A percentile compares a stretch with the other conserved stretches of the same genome.
Conservation (phyloP, 352 stramenopile species). For the Pilasporangium apinafurcum region DNA sequence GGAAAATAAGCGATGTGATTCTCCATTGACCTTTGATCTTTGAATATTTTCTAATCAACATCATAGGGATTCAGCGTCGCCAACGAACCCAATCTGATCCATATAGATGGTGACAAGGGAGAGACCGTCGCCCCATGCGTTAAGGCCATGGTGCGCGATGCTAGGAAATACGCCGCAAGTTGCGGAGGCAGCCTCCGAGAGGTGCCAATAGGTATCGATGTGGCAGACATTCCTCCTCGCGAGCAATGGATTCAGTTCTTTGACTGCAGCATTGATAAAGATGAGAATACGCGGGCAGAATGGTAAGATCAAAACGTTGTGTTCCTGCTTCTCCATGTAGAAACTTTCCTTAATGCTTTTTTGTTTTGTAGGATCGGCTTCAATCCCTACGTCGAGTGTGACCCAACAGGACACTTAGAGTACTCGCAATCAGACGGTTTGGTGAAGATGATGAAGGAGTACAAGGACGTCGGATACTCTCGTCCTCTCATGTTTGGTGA, state of each 20-base stretch:
- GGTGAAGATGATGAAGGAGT: constrained; percentile 48
- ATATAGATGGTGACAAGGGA: constrained; percentile 13
- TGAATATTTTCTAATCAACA: background rate
- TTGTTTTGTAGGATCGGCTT: constrained; percentile 31
- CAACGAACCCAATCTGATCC: constrained; percentile 55
- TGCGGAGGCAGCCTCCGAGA: constrained; percentile 33
- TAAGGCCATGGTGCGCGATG: constrained; percentile 60
- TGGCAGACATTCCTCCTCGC: constrained; percentile 48
- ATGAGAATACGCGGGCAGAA: constrained; percentile 46
- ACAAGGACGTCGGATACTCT: constrained; percentile 31
- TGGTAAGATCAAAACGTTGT: constrained; percentile 15
- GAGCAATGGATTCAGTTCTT: constrained; percentile 54
- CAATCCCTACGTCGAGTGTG: constrained; percentile 61
- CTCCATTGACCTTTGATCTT: no score
- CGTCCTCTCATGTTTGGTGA: constrained; percentile 67
- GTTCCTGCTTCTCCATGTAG: background rate
- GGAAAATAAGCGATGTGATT: no score
- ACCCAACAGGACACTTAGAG: constrained; percentile 26
- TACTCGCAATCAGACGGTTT: constrained; percentile 48
- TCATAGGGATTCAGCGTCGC: constrained; percentile 36
- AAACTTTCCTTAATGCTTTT: background rate
- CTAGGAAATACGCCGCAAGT: constrained; percentile 32
- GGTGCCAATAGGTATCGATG: constrained; percentile 59
- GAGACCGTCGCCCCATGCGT: constrained; percentile 43
- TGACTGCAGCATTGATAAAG: constrained; percentile 40